These are phyloP conservation scores for Lachnellula subtilissima DNA, from an alignment of 2,329 filamentous ascomycete species.

Conservation along the genomic window DNA sequence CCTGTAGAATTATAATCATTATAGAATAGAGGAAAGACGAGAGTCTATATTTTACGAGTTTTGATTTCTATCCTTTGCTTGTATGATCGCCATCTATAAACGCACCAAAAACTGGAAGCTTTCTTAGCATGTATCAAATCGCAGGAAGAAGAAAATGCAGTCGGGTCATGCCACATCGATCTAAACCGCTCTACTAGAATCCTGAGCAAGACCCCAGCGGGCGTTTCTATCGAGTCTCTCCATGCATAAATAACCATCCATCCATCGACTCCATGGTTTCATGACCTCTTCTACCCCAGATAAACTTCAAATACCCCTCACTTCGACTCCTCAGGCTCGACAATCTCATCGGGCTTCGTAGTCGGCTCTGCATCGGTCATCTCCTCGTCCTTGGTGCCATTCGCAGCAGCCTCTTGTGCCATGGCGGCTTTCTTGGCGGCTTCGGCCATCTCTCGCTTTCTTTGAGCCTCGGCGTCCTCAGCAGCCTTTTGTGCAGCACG, in stretches of 20 bases:
- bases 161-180: background rate
- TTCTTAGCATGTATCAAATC: conserved; percentile 2
- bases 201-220: background rate
- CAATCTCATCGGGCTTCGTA: conserved; percentile 42
- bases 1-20: background rate
- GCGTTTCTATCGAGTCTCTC: background rate
- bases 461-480: conserved; percentile 43
- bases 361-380: conserved; percentile 57
- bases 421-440: conserved; percentile 43
- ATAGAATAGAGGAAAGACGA: background rate
- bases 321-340: conserved; percentile 28
- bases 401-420: conserved; percentile 31
- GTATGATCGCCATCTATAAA: conserved; percentile 20
- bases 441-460: conserved; percentile 47
- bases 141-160: background rate
- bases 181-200: background rate
- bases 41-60: conserved; percentile 6
- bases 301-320: conserved; percentile 1
- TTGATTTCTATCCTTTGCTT: conserved; percentile 12
- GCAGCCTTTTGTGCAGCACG: conserved; percentile 71
- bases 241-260: background rate
- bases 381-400: conserved; percentile 48
- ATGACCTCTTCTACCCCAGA: background rate
- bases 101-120: conserved; percentile 7
- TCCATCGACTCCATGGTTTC: conserved; percentile 18